Evolutionary conservation across 2,329 filamentous ascomycete species (phyloP).

Genomic region (Parastagonospora avenae): DNA sequence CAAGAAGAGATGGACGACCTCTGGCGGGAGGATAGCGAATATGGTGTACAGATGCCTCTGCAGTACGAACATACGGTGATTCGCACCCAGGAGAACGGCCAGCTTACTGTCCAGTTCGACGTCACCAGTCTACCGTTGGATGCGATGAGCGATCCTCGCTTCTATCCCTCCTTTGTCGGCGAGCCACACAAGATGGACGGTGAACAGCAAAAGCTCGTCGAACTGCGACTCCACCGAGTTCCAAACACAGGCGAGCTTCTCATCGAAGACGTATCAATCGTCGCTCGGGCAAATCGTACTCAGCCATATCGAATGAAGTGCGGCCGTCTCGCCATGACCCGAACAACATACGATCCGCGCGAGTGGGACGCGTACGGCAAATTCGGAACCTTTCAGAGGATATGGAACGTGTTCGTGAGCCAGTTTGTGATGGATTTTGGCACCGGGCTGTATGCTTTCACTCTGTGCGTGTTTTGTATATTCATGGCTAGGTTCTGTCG

Average conservation of each 20-base stretch:
- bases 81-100: slow-evolving; percentile 14
- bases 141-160: not conserved
- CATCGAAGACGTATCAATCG: slow-evolving; percentile 32
- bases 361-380: slow-evolving; percentile 40
- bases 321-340: slow-evolving; percentile 31
- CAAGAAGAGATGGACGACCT: slow-evolving; percentile 8
- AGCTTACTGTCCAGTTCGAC: slow-evolving; percentile 36
- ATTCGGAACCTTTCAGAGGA: slow-evolving; percentile 28
- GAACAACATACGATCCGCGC: slow-evolving; percentile 28
- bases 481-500: slow-evolving; percentile 18
- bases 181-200: slow-evolving; percentile 14
- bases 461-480: slow-evolving; percentile 15
- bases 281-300: slow-evolving; percentile 20
- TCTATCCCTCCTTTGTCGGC: not conserved
- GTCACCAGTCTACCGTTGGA: slow-evolving; percentile 20
- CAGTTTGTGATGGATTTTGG: slow-evolving; percentile 14
- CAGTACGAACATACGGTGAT: slow-evolving; percentile 33
- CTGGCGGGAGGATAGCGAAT: slow-evolving; percentile 7
- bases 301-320: slow-evolving; percentile 35
- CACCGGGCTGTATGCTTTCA: slow-evolving; percentile 17
- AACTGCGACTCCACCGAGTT: slow-evolving; percentile 25
- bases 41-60: slow-evolving; percentile 20
- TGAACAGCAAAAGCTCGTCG: slow-evolving; percentile 29
- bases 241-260: slow-evolving; percentile 6
- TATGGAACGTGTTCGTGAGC: slow-evolving; percentile 15